A percentile compares a stretch with the other conserved stretches of the same genome.
phyloP scores from a whole-genome alignment of 164 flowering plant genomes.

The Vitis rupestris region DNA sequence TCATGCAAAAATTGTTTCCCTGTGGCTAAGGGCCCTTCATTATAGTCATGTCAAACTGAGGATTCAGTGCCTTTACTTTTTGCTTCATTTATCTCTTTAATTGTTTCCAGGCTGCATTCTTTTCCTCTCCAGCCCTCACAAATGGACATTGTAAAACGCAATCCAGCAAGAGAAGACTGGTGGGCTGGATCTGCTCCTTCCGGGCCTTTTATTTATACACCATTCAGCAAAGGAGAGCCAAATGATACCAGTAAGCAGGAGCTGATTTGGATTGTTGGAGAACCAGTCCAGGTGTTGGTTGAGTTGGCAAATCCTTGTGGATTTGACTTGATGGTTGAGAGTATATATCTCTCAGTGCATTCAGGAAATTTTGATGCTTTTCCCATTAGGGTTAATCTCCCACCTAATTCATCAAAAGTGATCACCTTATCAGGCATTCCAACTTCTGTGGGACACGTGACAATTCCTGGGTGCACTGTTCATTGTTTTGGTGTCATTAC shows the following conservation, averaged over 20 bases:
- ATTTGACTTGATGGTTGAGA: conserved; percentile 87
- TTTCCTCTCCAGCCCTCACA: conserved; percentile 84
- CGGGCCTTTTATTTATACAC: conserved; percentile 98
- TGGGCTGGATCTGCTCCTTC: conserved; percentile 98
- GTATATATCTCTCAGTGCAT: conserved; percentile 89
- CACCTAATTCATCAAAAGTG: conserved; percentile 88
- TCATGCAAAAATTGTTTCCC: too few relatives aligned
- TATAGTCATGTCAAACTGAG: too few relatives aligned
- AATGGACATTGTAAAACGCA: conserved; percentile 89
- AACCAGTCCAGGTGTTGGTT: conserved; percentile 92
- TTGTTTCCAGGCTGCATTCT: conserved; percentile 72
- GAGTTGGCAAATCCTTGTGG: conserved; percentile 99
- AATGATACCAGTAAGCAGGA: conserved; percentile 76
- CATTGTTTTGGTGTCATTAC: conserved; percentile 98
- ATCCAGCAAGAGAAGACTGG: conserved; percentile 89
- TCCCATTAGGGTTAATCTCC: conserved; percentile 81
- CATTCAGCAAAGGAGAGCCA: conserved; percentile 93
- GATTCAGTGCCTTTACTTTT: too few relatives aligned
- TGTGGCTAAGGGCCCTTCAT: too few relatives aligned
- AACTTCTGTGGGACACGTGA: conserved; percentile 76
- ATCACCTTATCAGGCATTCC: conserved; percentile 92
- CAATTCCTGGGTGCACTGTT: conserved; percentile 88
- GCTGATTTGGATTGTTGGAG: conserved; percentile 90
- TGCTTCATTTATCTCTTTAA: not conserved
- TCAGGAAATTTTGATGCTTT: conserved; percentile 89